These are phyloP conservation scores for Setaria italica DNA, from an alignment of 202 grass and related monocot genomes.

Conservation along the genomic window DNA sequence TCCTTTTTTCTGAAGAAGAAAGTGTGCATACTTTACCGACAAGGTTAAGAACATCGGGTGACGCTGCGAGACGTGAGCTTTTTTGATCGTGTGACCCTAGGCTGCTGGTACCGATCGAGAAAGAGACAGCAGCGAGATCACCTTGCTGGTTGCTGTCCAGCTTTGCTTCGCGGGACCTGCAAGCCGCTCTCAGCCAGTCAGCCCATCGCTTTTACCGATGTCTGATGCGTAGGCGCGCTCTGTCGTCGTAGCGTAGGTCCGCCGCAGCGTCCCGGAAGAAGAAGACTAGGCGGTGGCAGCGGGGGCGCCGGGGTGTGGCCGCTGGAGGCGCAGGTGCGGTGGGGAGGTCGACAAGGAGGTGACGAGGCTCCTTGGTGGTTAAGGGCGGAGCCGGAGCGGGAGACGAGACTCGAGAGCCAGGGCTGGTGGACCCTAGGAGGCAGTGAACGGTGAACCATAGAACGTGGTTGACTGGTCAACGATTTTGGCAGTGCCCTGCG, in stretches of 20 bases:
- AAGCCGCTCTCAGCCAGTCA: background rate
- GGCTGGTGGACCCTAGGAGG: background rate
- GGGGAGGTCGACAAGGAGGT: background rate
- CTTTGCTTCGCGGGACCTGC: constrained; percentile 7
- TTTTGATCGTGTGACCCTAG: constrained; percentile 15
- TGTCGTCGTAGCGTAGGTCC: background rate
- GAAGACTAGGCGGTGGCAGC: background rate
- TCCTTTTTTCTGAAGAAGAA: background rate
- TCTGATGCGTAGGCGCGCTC: background rate
- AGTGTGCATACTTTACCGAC: constrained; percentile 2
- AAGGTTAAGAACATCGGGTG: constrained; percentile 3
- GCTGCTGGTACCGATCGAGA: background rate
- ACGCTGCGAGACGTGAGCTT: constrained; percentile 23
- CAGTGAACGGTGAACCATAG: background rate
- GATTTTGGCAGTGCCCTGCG: background rate
- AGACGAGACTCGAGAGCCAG: no score
- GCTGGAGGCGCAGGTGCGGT: background rate
- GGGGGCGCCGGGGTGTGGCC: no score
- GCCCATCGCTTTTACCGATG: background rate
- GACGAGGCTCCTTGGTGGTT: background rate
- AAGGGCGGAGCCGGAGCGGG: no score
- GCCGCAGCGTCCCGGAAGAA: background rate
- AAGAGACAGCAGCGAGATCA: constrained; percentile 14
- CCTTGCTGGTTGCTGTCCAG: constrained; percentile 13
- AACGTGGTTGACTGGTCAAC: background rate